Conservation (phyloP, 75 land plant species). For the Azolla pinnata region DNA sequence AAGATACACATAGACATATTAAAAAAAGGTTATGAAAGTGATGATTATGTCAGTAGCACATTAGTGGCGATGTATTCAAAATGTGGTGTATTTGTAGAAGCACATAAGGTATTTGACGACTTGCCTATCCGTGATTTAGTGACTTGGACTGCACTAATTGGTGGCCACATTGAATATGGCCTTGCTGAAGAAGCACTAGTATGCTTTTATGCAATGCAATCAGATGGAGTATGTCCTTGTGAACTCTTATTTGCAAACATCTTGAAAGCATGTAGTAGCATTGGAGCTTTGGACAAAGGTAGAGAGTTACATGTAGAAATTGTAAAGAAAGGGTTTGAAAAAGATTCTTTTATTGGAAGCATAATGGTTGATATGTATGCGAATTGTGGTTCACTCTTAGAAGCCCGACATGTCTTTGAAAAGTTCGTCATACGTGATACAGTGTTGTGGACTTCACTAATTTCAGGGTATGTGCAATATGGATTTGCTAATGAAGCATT, state of each 20-base stretch:
- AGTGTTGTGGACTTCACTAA: slow-evolving; percentile 13
- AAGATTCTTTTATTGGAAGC: slow-evolving; percentile 20
- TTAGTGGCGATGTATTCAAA: slow-evolving; percentile 62
- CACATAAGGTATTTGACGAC: slow-evolving; percentile 32
- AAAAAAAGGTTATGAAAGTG: slow-evolving; percentile 22
- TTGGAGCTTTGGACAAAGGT: slow-evolving; percentile 9
- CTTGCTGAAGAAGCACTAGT: slow-evolving; percentile 12
- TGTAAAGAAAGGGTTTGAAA: slow-evolving; percentile 14
- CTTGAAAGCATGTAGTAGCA: slow-evolving; percentile 29
- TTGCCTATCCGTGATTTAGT: slow-evolving; percentile 17
- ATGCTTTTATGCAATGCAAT: slow-evolving; percentile 24
- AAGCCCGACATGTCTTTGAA: slow-evolving; percentile 7
- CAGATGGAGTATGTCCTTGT: slow-evolving; percentile 22
- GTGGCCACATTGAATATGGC: slow-evolving; percentile 18
- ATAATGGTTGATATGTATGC: slow-evolving; percentile 22
- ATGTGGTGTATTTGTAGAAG: slow-evolving; percentile 45
- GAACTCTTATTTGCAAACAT: slow-evolving; percentile 23
- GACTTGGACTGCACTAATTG: slow-evolving; percentile 37
- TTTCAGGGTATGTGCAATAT: slow-evolving; percentile 12
- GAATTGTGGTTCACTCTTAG: slow-evolving; percentile 4
- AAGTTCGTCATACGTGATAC: background rate
- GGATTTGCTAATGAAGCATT: slow-evolving; percentile 9
- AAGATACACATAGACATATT: slow-evolving; percentile 35
- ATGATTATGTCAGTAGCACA: slow-evolving; percentile 29
- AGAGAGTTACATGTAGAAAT: slow-evolving; percentile 19